Base-by-base conservation (phyloP, 352 stramenopile genomes). In the Pythium dissotocum region DNA sequence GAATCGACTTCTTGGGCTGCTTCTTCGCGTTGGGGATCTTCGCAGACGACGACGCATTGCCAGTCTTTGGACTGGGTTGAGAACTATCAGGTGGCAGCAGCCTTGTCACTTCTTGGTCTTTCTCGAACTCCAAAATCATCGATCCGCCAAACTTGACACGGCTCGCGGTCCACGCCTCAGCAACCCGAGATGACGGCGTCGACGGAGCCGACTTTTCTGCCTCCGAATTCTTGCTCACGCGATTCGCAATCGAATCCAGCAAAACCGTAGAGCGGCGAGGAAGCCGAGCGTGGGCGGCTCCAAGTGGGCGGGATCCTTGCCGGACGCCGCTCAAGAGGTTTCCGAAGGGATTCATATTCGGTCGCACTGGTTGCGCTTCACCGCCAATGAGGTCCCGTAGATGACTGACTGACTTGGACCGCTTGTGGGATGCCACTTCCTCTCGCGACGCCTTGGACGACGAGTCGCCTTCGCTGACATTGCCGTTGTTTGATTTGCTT, bases 401-500 rank as follows among this genome's bases (percentile, higher is more conserved):
- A 70, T 93, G 85, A 13, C 67, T 76, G 6, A 56, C 80, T 21
- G 84, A 91, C 35, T 93, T 93, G 38, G 84, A 93, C 46, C 69
- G 70, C 18, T 75, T 65, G 1, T 59, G 38, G 14, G 13, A 10
- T 18, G n/a, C n/a, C 13, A 30, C 28, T 28, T 24, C 38, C 4
- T 32, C 49, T 12, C 35, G 32, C 18, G 33, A 65, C 2, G 35
- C 4, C 49, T 59, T 60, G 32, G 49, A 32, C 18, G 48, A 48
- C 4, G 54, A 36, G 9, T 70, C 64, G 8, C 32, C 13, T 57
- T 49, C 63, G 28, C 6, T 49, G 48, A 10, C 28, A 28, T 32
- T 56, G 8, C 28, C 48, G 24, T 55, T 55, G 42, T 7, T 63
- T 33, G 21, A 57, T 40, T n/a, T 32, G 12, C 38, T 42, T 32